Evolutionary conservation across 1,284 basidiomycete genomes (phyloP), one percentile per base, ranked within the genome.

Genomic region (Leucoagaricus sp.): DNA sequence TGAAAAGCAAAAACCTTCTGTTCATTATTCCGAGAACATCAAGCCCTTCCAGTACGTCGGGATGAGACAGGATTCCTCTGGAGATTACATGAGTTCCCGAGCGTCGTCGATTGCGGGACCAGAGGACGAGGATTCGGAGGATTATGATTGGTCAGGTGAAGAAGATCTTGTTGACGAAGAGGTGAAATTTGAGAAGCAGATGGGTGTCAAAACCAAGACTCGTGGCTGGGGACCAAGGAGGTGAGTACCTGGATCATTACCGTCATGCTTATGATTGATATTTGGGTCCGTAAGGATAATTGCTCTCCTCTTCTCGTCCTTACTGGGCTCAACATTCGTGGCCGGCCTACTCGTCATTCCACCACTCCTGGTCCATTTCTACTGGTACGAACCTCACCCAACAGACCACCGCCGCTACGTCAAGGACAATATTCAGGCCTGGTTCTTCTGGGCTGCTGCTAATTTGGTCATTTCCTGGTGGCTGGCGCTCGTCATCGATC

Each of bases 401-500:
- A 82, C 81, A 13, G 75, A 78, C 7, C 72, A 83, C 61, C 78
- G 87, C 13, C 75, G 72, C 34, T 88, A 80, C 62, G 77, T 89
- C 58, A 79, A 79, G 49, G 77, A 85, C 60, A 91, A 89, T 65
- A 70, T 90, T 49, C 78, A 88, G 63, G 85, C 87, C 9, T 91
- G 89, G 89, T 74, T 90, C 5, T 88, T 88, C 69, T 91, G 89
- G 88, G 83, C 82, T 8, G 88, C 88, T 2, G 80, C 85, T 33
- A 91, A 91, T 67, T 72, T 91, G 50, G 70, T 87, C 56, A 77
- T 89, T 50, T 91, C 89, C 2, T 91, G 89, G 89, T 85, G 78
- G 62, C 81, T 91, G 28, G 89, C 85, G 5, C 75, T 90, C 70
- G 70, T 87, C 58, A 75, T 89, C 62, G 85, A 91, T 67, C 71